Percentiles rank a stretch among this genome's conserved stretches.
Evolutionary conservation across 2,329 filamentous ascomycete genomes (phyloP).

Genomic region (Magnaporthales sp.): DNA sequence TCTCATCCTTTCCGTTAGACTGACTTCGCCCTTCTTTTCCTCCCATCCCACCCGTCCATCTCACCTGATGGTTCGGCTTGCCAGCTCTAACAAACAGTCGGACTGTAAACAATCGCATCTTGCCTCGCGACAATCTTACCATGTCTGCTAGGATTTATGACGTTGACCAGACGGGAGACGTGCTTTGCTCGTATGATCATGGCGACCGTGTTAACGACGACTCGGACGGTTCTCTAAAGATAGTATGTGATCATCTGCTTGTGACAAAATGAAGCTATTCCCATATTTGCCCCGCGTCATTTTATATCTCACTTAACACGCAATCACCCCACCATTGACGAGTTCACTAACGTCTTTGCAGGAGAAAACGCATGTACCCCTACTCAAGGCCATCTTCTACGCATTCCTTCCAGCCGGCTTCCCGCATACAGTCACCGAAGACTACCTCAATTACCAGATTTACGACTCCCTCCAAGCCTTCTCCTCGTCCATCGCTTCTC

Average conservation of each 20-base stretch:
- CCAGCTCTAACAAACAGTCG: not conserved
- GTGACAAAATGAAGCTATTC: not conserved
- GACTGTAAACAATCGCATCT: not conserved
- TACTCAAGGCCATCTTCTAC: conserved; percentile 41
- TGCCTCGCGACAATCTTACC: conserved; percentile 4
- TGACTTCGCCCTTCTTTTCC: not conserved
- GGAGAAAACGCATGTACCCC: conserved; percentile 25
- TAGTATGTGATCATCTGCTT: conserved; percentile 13
- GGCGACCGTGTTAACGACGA: conserved; percentile 13
- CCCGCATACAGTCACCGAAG: conserved; percentile 74
- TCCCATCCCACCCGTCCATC: not conserved
- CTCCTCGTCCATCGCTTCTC: conserved; percentile 69
- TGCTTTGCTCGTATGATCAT: conserved; percentile 23
- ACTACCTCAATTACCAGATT: conserved; percentile 68
- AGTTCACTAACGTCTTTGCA: conserved; percentile 8
- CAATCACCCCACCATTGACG: not conserved
- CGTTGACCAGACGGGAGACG: conserved; percentile 27
- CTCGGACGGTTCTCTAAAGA: conserved; percentile 10
- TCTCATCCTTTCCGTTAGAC: not conserved
- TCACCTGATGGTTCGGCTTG: not conserved
- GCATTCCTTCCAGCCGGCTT: conserved; percentile 84
- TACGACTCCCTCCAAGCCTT: conserved; percentile 78
- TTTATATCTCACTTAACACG: not conserved
- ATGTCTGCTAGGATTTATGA: conserved; percentile 24
- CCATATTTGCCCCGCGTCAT: not conserved